Base-by-base conservation (phyloP, 1,284 basidiomycete genomes). In the Tilletia horrida region DNA sequence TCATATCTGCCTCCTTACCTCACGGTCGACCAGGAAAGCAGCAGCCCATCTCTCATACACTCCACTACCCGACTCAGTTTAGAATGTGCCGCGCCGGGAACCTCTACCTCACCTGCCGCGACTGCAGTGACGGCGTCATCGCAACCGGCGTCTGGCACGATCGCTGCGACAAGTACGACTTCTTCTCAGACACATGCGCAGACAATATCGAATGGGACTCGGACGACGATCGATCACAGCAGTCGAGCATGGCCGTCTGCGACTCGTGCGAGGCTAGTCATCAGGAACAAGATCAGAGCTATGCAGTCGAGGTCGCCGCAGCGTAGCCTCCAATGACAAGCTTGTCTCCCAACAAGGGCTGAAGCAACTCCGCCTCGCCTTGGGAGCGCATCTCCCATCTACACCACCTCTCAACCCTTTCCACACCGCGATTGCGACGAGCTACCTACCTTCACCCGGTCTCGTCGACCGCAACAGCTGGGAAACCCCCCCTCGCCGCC, bases 61-160 rank as follows among this genome's bases (percentile, higher is more conserved):
- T 6, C 35, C 35, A 40, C 35, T 40, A 4, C 16, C 45, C 45
- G 7, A 48, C 7, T 23, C 45, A 40, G 6, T 6, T 40, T 11
- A 40, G 8, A 7, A 59, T 59, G 55, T 59, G 55, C n/a, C 55
- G 55, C 55, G 55, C 55, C 27, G 55, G 55, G 27, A 59, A 59
- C 13, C 55, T 59, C 55, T 59, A 29, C 55, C 55, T 59, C 55
- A 25, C 35, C 4, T 59, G 55, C 16, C 55, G 55, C 14, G 55
- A 59, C 29, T 59, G 55, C 29, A 40, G 6, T 40, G 55, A 59
- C 55, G 55, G 31, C 3, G 55, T 29, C 27, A 29, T 59, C 23
- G 55, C 55, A 18, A 59, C 55, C 14, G 55, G 55, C 2, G 55
- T 59, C 27, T 59, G 55, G 55, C 55, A 35, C 25, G 55, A 59